These are phyloP conservation scores for Calonectria pseudoturangicola DNA, from an alignment of 2,329 filamentous ascomycete genomes.

Conservation along the genomic window DNA sequence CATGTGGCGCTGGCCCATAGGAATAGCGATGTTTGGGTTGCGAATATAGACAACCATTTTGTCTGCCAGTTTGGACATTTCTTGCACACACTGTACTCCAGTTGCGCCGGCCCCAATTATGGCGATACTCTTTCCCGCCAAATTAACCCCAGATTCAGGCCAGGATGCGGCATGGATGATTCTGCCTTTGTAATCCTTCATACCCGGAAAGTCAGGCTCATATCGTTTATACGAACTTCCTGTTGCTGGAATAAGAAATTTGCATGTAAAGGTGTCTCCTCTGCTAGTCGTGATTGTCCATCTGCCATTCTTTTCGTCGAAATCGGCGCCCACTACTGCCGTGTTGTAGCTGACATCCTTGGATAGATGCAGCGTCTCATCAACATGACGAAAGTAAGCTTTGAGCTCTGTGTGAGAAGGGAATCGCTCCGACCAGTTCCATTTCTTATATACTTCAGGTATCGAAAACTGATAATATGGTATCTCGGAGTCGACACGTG, in stretches of 20 bases:
- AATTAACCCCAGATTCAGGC: constrained; percentile 47
- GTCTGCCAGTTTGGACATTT: constrained; percentile 58
- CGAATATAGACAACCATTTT: constrained; percentile 71
- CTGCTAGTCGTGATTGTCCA: constrained; percentile 67
- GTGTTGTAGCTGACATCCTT: constrained; percentile 63
- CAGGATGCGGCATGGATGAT: constrained; percentile 56
- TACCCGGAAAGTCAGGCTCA: constrained; percentile 58
- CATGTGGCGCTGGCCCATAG: constrained; percentile 71
- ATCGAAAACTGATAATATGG: constrained; percentile 40
- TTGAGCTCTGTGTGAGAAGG: constrained; percentile 26
- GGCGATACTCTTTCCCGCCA: constrained; percentile 52
- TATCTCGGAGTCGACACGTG: constrained; percentile 42
- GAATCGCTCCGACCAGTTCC: constrained; percentile 36
- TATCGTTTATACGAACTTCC: constrained; percentile 68
- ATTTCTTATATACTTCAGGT: constrained; percentile 36
- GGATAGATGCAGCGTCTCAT: constrained; percentile 32
- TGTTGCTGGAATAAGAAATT: constrained; percentile 66
- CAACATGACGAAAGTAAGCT: constrained; percentile 34
- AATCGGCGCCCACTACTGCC: constrained; percentile 20
- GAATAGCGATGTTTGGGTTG: constrained; percentile 75
- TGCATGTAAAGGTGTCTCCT: constrained; percentile 60
- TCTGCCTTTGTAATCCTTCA: constrained; percentile 55
- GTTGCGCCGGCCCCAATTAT: constrained; percentile 58
- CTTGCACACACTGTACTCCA: constrained; percentile 56
- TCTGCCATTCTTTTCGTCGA: constrained; percentile 45